phyloP scores from a whole-genome alignment of 1,284 basidiomycete species.

The Ceratobasidium sp. region DNA sequence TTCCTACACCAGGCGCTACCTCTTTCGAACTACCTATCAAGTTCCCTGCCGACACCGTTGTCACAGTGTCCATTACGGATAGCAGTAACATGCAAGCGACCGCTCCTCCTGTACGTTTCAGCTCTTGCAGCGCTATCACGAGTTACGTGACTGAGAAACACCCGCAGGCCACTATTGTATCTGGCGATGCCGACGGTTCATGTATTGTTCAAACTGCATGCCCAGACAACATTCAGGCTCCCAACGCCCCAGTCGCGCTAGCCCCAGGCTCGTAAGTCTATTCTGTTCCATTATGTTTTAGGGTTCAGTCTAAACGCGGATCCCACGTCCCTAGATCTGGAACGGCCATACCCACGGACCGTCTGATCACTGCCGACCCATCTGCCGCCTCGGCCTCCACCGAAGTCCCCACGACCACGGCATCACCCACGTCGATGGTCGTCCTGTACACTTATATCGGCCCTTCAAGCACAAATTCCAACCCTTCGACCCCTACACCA shows the following conservation, averaged over 20 bases:
- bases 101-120: slow-evolving; percentile 22
- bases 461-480: neutral
- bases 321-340: slow-evolving; percentile 2
- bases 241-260: slow-evolving; percentile 17
- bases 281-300: neutral
- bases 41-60: slow-evolving; percentile 1
- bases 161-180: slow-evolving; percentile 11
- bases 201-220: slow-evolving; percentile 32
- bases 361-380: slow-evolving; percentile 21
- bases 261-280: slow-evolving; percentile 16
- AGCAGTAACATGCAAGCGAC: slow-evolving; percentile 36
- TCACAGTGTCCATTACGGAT: slow-evolving; percentile 22
- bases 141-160: neutral
- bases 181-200: slow-evolving; percentile 31
- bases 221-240: slow-evolving; percentile 11
- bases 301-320: neutral
- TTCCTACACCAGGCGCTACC: slow-evolving; percentile 9
- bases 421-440: slow-evolving; percentile 11
- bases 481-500: neutral
- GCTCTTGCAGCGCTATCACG: too few relatives aligned
- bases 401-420: neutral
- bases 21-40: slow-evolving; percentile 25
- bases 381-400: neutral
- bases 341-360: slow-evolving; percentile 24
- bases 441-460: slow-evolving; percentile 17